phyloP scores from a whole-genome alignment of 805 yeast genomes.

The Saccharomycopsis amapae region DNA sequence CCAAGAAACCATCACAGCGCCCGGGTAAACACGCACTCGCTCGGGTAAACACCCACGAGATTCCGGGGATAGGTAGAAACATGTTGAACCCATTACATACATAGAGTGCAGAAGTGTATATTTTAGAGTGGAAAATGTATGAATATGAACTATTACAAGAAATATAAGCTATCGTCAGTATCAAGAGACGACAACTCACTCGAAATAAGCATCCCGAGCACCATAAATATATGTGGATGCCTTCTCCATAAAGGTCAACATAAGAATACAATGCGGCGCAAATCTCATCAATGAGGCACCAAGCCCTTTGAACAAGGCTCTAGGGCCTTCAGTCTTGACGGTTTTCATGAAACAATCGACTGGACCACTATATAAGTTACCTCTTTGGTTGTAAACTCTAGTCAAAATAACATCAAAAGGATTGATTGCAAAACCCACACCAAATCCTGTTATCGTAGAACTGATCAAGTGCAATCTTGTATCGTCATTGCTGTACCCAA shows the following conservation, averaged over 20 bases:
- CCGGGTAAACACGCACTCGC: no score
- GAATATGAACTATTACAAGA: no score
- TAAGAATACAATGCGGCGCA: constrained; percentile 89
- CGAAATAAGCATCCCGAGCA: constrained; percentile 26
- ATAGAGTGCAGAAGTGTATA: no score
- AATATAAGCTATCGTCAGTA: not conserved
- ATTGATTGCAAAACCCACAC: constrained; percentile 93
- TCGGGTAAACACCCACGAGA: no score
- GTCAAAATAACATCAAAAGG: constrained; percentile 97
- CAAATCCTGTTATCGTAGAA: constrained; percentile 76
- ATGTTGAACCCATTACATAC: no score
- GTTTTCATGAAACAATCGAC: constrained; percentile 86
- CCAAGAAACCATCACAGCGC: no score
- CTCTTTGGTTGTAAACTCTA: constrained; percentile 84
- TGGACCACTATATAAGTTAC: constrained; percentile 78
- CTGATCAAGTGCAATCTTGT: constrained; percentile 65
- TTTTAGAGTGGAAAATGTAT: no score
- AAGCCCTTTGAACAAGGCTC: constrained; percentile 91
- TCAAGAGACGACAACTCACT: not conserved
- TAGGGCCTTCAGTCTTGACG: constrained; percentile 70
- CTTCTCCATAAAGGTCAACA: constrained; percentile 93
- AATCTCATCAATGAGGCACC: constrained; percentile 87
- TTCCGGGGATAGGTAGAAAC: no score
- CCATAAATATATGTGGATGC: constrained; percentile 56
- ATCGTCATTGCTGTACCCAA: constrained; percentile 38